Conservation (phyloP, 1,284 basidiomycete genomes). For the Cutaneotrichosporon cavernicola region DNA sequence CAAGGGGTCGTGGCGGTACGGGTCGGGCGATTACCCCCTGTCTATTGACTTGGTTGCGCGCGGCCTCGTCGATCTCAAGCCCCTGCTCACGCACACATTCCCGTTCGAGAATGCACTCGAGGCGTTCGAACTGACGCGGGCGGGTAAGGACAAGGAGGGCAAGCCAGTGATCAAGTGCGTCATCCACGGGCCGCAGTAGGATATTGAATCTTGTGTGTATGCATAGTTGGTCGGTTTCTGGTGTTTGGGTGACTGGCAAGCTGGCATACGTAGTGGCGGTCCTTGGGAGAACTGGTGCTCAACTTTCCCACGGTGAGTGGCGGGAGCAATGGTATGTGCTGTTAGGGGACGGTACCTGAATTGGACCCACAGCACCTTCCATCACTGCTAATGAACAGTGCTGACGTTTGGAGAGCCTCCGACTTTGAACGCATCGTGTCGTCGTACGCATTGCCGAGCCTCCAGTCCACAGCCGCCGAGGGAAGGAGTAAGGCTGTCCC, state of each 20-base stretch:
- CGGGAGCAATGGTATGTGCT: background rate
- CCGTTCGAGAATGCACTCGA: conserved; percentile 57
- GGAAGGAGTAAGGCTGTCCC: background rate
- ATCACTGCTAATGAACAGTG: background rate
- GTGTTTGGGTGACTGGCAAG: too few relatives aligned
- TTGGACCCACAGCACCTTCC: background rate
- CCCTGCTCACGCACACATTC: conserved; percentile 62
- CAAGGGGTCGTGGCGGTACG: conserved; percentile 52
- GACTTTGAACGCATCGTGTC: background rate
- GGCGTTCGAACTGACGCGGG: conserved; percentile 60
- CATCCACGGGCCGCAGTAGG: conserved; percentile 48
- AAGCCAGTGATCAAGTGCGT: conserved; percentile 54
- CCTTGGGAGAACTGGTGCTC: background rate
- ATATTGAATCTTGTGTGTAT: background rate
- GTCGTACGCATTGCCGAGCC: background rate
- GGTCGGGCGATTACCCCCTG: conserved; percentile 51
- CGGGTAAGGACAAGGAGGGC: conserved; percentile 69
- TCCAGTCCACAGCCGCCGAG: background rate
- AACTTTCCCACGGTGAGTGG: too few relatives aligned
- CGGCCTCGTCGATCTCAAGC: conserved; percentile 58
- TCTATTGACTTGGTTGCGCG: conserved; percentile 59
- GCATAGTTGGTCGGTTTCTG: too few relatives aligned
- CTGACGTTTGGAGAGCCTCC: background rate
- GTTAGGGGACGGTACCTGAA: background rate
- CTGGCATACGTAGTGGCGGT: too few relatives aligned